phyloP scores from a whole-genome alignment of 306 rosid species.

The Quercus agrifolia region DNA sequence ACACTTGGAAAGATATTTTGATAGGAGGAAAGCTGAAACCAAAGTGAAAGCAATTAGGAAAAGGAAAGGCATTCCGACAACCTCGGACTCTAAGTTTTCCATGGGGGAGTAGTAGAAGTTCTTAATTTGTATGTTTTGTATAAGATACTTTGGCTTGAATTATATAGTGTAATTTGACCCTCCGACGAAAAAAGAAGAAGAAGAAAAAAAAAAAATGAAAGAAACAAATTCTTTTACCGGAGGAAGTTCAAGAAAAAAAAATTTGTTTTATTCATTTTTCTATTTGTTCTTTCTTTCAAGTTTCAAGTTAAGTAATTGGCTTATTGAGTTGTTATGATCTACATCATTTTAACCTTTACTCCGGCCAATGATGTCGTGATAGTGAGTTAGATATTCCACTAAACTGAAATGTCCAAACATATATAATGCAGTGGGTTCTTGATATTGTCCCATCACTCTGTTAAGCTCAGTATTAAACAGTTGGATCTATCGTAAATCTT shows the following conservation, averaged over 20 bases:
- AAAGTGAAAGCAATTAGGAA: slow-evolving; percentile 30
- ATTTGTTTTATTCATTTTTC: background rate
- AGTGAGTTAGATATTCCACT: background rate
- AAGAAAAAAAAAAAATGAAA: no score
- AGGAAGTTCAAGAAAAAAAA: background rate
- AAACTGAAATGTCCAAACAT: background rate
- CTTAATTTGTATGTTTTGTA: background rate
- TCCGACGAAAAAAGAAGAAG: no score
- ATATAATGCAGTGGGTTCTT: background rate
- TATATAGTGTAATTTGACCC: background rate
- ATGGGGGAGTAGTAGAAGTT: background rate
- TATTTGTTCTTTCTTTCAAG: background rate
- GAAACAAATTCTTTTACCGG: background rate
- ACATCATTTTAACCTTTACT: no score
- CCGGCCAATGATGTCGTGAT: no score
- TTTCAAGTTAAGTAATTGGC: background rate
- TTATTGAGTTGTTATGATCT: background rate
- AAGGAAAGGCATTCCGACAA: slow-evolving; percentile 14
- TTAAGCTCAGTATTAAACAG: background rate
- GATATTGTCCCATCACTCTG: background rate
- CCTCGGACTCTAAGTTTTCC: slow-evolving; percentile 21
- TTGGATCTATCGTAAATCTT: background rate
- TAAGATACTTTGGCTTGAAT: background rate
- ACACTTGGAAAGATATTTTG: slow-evolving; percentile 28
- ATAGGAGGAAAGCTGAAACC: slow-evolving; percentile 25